Evolutionary conservation across 2,329 filamentous ascomycete species (phyloP), one percentile per base, ranked within the genome.

Genomic region (Colletotrichum tabaci): DNA sequence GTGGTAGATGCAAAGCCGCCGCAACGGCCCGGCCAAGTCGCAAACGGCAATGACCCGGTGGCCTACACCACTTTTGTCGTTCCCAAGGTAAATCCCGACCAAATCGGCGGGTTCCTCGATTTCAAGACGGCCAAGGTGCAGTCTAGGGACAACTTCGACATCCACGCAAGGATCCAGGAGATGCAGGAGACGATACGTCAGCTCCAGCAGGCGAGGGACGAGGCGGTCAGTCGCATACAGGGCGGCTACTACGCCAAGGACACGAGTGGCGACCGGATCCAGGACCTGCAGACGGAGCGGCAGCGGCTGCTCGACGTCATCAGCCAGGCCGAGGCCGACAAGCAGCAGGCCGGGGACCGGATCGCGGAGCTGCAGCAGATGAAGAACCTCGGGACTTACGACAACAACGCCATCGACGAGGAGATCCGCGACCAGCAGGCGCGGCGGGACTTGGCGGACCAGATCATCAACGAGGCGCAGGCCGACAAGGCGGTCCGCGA

Each of bases 391-490:
- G 5, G 18, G 2, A 15, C 44, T 3, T 6, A 18, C 9, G 60
- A 61, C 13, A 35, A 15, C 4, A 35, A 50, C 13, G 15, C 30
- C 2, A 38, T 47, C 30, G 60, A 61, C n/a, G 6, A 4, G 10
- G 21, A 47, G 9, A 56, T 69, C 7, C 53, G 65, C 40, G 55
- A 26, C 6, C 46, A 70, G 23, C 47, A 60, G 12, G 23, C 15
- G n/a, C 55, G 49, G 9, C 30, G 30, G 30, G 30, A 9, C 30
- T 9, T 35, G 30, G 30, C 30, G 30, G 30, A 35, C 30, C 30
- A 35, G 30, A 35, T 35, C 30, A 35, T 35, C 47, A 44, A 8
- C 30, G 56, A 21, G n/a, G 12, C 2, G 67, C 52, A 23, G 56
- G 67, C 21, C 18, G 21, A 0, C 44, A 68, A 56, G 23, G 23